These are phyloP conservation scores for Suhomyces prunicola DNA, from an alignment of 805 yeast genomes.

Conservation along the genomic window DNA sequence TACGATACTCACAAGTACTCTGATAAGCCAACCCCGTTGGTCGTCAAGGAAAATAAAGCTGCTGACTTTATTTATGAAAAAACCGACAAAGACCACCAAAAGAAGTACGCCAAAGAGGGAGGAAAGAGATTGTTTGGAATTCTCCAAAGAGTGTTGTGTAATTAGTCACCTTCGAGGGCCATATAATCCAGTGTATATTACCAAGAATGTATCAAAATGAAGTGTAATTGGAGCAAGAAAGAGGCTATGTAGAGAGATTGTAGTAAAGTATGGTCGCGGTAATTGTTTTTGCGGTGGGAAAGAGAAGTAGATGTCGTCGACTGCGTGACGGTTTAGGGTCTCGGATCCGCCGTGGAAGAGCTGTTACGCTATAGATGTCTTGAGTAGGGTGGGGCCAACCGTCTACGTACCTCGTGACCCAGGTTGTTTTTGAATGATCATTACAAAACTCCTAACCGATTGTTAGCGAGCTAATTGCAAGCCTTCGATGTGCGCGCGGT, in stretches of 20 bases:
- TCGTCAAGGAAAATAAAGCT: constrained; percentile 20
- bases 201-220: neutral
- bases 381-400: neutral
- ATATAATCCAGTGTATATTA: neutral
- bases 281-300: neutral
- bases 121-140: constrained; percentile 9
- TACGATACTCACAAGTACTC: constrained; percentile 29
- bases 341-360: neutral
- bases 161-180: neutral
- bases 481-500: neutral
- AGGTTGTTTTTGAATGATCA: neutral
- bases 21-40: constrained; percentile 33
- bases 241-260: neutral
- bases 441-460: neutral
- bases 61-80: constrained; percentile 25
- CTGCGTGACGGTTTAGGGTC: neutral
- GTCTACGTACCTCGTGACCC: neutral
- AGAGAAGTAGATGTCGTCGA: neutral
- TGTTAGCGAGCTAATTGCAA: neutral
- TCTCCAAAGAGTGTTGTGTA: constrained; percentile 6
- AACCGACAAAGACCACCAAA: constrained; percentile 26
- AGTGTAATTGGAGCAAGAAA: neutral
- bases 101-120: constrained; percentile 30
- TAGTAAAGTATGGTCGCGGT: neutral
- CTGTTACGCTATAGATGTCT: neutral